phyloP scores from a whole-genome alignment of 164 flowering plant species.

The Tetracentron sinense region DNA sequence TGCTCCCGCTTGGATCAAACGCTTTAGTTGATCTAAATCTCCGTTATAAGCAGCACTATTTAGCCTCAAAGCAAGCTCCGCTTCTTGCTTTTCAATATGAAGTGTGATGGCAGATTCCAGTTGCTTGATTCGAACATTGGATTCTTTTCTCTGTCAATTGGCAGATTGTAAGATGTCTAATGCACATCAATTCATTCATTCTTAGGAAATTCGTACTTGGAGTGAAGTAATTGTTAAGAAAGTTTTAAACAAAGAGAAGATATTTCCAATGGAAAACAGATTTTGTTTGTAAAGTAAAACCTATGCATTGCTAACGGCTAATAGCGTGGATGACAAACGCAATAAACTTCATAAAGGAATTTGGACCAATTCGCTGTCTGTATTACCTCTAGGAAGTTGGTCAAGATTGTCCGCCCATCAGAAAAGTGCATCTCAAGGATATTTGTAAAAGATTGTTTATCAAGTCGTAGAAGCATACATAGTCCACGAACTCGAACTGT shows the following conservation, averaged over 20 bases:
- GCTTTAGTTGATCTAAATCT: constrained; percentile 68
- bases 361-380: background rate
- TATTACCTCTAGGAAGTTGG: constrained; percentile 76
- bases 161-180: background rate
- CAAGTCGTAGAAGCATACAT: constrained; percentile 72
- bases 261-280: no score
- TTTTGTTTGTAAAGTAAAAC: no score
- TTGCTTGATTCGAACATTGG: constrained; percentile 58
- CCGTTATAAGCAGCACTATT: constrained; percentile 84
- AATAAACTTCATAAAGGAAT: no score
- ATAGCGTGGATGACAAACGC: no score
- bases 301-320: no score
- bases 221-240: background rate
- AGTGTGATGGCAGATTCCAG: constrained; percentile 69
- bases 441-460: constrained; percentile 68
- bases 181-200: background rate
- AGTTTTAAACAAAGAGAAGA: background rate
- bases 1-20: constrained; percentile 77
- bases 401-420: constrained; percentile 66
- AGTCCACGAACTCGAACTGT: constrained; percentile 78
- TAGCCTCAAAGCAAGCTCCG: constrained; percentile 75
- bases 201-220: background rate
- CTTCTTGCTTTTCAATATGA: constrained; percentile 81
- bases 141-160: constrained; percentile 63
- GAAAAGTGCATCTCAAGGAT: constrained; percentile 66